Evolutionary conservation across 2,329 filamentous ascomycete genomes (phyloP).

Genomic region (Arachnopeziza araneosa): DNA sequence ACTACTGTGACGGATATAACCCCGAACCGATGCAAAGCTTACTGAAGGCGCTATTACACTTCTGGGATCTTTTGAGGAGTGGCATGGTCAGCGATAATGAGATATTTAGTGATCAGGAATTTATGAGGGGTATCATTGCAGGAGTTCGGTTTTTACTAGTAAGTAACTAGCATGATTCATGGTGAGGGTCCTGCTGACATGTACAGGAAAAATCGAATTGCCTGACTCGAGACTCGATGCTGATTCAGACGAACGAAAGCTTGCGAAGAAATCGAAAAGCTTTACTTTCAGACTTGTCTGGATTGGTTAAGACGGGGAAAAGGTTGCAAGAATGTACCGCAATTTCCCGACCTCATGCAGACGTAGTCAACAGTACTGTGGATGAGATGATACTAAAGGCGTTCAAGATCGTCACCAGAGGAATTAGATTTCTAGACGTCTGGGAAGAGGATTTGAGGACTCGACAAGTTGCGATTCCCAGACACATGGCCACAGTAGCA

Average conservation of each 20-base stretch:
- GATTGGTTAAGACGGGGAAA: slow-evolving; percentile 84
- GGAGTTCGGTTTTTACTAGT: slow-evolving; percentile 87
- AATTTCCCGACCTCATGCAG: slow-evolving; percentile 35
- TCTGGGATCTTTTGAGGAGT: slow-evolving; percentile 85
- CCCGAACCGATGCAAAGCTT: slow-evolving; percentile 80
- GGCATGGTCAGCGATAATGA: slow-evolving; percentile 69
- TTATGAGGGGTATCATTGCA: slow-evolving; percentile 89
- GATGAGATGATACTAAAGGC: slow-evolving; percentile 93
- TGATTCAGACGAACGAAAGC: slow-evolving; percentile 69
- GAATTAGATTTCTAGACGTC: slow-evolving; percentile 82
- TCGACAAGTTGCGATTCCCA: slow-evolving; percentile 45
- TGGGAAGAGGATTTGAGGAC: slow-evolving; percentile 60
- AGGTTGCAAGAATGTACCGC: slow-evolving; percentile 66
- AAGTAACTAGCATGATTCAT: slow-evolving; percentile 36
- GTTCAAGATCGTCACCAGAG: slow-evolving; percentile 89
- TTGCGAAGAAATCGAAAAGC: slow-evolving; percentile 80
- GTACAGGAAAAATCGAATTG: slow-evolving; percentile 79
- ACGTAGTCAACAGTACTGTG: slow-evolving; percentile 68
- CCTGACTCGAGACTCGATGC: slow-evolving; percentile 71
- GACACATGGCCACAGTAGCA: slow-evolving; percentile 53
- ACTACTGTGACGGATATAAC: slow-evolving; percentile 95
- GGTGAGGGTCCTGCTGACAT: slow-evolving; percentile 3
- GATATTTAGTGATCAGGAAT: slow-evolving; percentile 85
- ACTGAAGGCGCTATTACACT: slow-evolving; percentile 78
- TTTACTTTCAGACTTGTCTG: slow-evolving; percentile 81